Conservation (phyloP, 805 yeast species). For the Candida takata region DNA sequence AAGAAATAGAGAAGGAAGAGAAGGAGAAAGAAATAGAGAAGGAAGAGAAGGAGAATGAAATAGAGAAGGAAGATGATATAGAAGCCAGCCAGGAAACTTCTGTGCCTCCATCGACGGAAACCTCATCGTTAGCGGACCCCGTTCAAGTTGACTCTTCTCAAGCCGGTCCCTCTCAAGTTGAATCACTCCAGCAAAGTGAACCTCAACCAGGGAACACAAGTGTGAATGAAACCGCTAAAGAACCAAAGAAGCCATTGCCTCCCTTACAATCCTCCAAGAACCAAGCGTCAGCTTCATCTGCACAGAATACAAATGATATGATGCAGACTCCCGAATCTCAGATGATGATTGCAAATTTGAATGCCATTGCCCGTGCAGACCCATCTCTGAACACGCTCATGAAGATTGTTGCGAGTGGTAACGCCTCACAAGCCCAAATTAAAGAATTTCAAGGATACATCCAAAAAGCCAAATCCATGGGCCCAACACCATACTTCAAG, state of each 20-base stretch:
- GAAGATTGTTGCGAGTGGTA: constrained; percentile 82
- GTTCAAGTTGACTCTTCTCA: no score
- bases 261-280: constrained; percentile 3
- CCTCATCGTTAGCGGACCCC: no score
- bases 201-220: background rate
- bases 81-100: background rate
- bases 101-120: background rate
- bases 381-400: constrained; percentile 60
- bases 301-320: constrained; percentile 26
- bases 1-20: background rate
- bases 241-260: constrained; percentile 10
- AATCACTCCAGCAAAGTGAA: background rate
- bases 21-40: background rate
- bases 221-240: background rate
- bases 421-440: constrained; percentile 66
- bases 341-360: constrained; percentile 78
- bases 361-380: constrained; percentile 73
- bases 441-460: constrained; percentile 75
- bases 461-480: constrained; percentile 71
- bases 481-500: constrained; percentile 37
- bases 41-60: background rate
- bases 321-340: constrained; percentile 60
- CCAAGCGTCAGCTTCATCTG: constrained; percentile 8
- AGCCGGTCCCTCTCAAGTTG: no score
- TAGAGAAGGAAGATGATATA: background rate